Evolutionary conservation across 2,329 filamentous ascomycete genomes (phyloP).

Genomic region (Trichoderma oligosporum): DNA sequence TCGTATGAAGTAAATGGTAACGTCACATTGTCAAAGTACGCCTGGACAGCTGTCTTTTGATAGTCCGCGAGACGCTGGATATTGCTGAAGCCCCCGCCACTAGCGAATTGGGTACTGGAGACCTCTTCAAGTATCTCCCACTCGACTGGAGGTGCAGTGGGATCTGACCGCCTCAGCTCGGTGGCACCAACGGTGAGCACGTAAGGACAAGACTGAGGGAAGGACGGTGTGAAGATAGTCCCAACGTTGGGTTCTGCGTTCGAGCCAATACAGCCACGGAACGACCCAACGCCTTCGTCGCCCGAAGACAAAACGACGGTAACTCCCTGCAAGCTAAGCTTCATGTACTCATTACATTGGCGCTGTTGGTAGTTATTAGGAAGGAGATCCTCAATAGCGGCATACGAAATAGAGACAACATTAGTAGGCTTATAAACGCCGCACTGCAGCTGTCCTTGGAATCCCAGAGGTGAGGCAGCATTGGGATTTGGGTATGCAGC

Average conservation of each 20-base stretch:
- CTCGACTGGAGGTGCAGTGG: neutral
- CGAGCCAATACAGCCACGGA: slow-evolving; percentile 39
- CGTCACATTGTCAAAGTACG: slow-evolving; percentile 30
- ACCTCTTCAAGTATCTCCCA: slow-evolving; percentile 9
- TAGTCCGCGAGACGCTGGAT: neutral
- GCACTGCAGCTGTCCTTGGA: slow-evolving; percentile 42
- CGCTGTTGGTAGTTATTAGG: slow-evolving; percentile 46
- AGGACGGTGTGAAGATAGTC: slow-evolving; percentile 42
- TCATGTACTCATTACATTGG: slow-evolving; percentile 54
- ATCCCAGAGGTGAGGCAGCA: slow-evolving; percentile 32
- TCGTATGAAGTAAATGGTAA: neutral
- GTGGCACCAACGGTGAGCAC: slow-evolving; percentile 49
- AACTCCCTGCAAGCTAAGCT: slow-evolving; percentile 50
- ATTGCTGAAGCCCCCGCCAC: slow-evolving; percentile 5
- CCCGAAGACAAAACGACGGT: slow-evolving; percentile 47
- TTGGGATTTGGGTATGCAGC: slow-evolving; percentile 27
- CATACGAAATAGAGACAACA: slow-evolving; percentile 52
- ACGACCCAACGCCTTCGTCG: slow-evolving; percentile 44
- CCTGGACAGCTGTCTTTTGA: neutral
- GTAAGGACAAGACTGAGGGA: slow-evolving; percentile 46
- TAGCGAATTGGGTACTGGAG: neutral
- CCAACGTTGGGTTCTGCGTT: neutral
- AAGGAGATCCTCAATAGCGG: slow-evolving; percentile 47
- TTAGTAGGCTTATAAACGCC: slow-evolving; percentile 44
- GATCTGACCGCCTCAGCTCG: slow-evolving; percentile 30